phyloP scores from a whole-genome alignment of 2,329 filamentous ascomycete species.

The Fusarium cyanostomum region DNA sequence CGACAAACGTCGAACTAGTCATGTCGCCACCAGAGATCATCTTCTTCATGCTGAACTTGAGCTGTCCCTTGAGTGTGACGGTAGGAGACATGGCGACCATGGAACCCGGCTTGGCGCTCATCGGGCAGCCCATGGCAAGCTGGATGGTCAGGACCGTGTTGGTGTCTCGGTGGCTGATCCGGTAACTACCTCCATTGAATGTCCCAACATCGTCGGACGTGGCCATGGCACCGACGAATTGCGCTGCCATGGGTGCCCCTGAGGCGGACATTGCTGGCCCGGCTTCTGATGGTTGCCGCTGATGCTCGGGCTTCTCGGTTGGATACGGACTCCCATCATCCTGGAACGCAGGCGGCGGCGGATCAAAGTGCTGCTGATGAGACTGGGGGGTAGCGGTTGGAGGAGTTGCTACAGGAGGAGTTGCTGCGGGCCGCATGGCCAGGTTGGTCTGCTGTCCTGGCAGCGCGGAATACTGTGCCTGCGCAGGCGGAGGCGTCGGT shows the following conservation, averaged over 20 bases:
- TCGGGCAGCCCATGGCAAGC: constrained; percentile 86
- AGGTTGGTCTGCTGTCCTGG: constrained; percentile 33
- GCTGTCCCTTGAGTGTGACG: constrained; percentile 80
- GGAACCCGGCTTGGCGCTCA: constrained; percentile 81
- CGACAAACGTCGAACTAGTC: constrained; percentile 80
- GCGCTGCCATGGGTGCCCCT: constrained; percentile 55
- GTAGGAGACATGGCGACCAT: constrained; percentile 97
- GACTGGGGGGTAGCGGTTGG: constrained; percentile 38
- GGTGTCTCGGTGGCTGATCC: constrained; percentile 89
- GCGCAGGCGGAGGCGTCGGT: constrained; percentile 35
- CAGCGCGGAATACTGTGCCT: constrained; percentile 39
- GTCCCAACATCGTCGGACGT: constrained; percentile 88
- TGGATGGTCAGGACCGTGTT: constrained; percentile 92
- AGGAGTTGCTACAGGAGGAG: constrained; percentile 40
- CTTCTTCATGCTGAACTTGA: constrained; percentile 93
- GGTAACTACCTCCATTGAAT: constrained; percentile 95
- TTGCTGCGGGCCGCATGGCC: constrained; percentile 27
- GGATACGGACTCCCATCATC: constrained; percentile 38
- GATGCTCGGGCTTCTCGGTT: constrained; percentile 44
- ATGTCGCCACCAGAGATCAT: constrained; percentile 85
- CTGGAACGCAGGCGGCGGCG: constrained; percentile 41
- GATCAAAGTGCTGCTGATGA: constrained; percentile 40
- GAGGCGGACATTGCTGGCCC: constrained; percentile 48
- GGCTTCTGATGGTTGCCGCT: constrained; percentile 37
- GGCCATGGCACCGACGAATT: constrained; percentile 71